Evolutionary conservation across 352 stramenopile species (phyloP), one percentile per base, ranked within the genome.

Genomic region (Phytophthora ohioensis): DNA sequence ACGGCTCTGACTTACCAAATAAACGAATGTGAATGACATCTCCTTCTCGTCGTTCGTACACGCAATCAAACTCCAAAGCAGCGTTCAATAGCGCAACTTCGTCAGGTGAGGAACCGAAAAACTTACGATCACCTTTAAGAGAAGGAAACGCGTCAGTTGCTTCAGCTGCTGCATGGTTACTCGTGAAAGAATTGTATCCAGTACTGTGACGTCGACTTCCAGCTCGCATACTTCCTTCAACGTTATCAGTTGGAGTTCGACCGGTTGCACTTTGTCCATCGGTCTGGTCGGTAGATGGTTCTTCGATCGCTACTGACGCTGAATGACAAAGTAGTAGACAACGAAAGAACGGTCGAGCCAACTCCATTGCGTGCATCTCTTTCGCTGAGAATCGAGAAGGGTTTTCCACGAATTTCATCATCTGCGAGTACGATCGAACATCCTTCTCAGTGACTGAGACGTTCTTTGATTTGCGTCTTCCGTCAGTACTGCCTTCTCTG

Each of bases 241-340:
- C 57, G 39, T 68, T 80, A 0, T 81, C 65, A 0, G 42, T 64
- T 31, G 36, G 53, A 12, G 32, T 60, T 42, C 64, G 56, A 6
- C 61, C 46, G 0, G 56, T 68, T 42, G 43, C 31, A 52, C 70
- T 73, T 21, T 55, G 49, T 34, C 3, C 55, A 4, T 69, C 69
- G 0, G 62, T 46, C 17, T 71, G 53, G 5, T 63, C 67, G 1
- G 21, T 32, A 15, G 43, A 30, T 13, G 59, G 34, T 36, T 91
- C 81, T 65, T 91, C 78, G 9, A 92, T 65, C 12, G 76, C 74
- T 8, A 91, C 81, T 0, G 87, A 93, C 0, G 84, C 90, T 0
- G 87, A 95, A 66, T 96, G 90, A 45, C 90, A 96, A 9, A 96
- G 75, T 17, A 95, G 57, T 2, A 96, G 30, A 61, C 87, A 94